These are phyloP conservation scores for Suhomyces panamericanus DNA, from an alignment of 1,139 yeast species.

Conservation along the genomic window DNA sequence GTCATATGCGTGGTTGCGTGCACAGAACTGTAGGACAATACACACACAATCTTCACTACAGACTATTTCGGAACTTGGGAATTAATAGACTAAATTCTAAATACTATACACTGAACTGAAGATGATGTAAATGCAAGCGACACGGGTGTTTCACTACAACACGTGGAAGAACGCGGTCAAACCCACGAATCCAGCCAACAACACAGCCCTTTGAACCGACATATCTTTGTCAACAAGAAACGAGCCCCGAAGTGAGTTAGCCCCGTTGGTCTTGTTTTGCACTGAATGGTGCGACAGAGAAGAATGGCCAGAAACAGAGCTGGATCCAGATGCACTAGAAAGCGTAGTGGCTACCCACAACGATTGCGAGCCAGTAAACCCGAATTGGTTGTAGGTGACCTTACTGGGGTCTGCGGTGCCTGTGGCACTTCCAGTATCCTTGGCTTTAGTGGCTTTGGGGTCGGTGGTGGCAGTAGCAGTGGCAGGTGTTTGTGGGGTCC, in stretches of 20 bases:
- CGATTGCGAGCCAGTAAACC: constrained; percentile 44
- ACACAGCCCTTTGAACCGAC: constrained; percentile 21
- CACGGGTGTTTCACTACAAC: constrained; percentile 14
- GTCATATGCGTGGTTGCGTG: too few species aligned
- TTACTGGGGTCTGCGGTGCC: constrained; percentile 4
- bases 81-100: too few species aligned
- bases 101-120: constrained; percentile 9
- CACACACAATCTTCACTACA: too few species aligned
- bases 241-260: constrained; percentile 14
- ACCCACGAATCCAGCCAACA: constrained; percentile 22
- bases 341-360: constrained; percentile 29
- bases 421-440: constrained; percentile 8
- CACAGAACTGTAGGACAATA: too few species aligned
- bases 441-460: constrained; percentile 7
- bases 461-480: constrained; percentile 20
- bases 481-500: constrained; percentile 13
- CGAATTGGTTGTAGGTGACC: constrained; percentile 42
- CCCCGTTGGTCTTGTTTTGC: constrained; percentile 18
- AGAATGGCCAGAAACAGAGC: not conserved
- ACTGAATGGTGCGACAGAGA: constrained; percentile 17
- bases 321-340: constrained; percentile 12
- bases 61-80: too few species aligned
- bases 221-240: constrained; percentile 15
- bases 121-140: constrained; percentile 6
- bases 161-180: constrained; percentile 20